phyloP scores from a whole-genome alignment of 2,329 filamentous ascomycete genomes.

The Pseudogymnoascus sp. region DNA sequence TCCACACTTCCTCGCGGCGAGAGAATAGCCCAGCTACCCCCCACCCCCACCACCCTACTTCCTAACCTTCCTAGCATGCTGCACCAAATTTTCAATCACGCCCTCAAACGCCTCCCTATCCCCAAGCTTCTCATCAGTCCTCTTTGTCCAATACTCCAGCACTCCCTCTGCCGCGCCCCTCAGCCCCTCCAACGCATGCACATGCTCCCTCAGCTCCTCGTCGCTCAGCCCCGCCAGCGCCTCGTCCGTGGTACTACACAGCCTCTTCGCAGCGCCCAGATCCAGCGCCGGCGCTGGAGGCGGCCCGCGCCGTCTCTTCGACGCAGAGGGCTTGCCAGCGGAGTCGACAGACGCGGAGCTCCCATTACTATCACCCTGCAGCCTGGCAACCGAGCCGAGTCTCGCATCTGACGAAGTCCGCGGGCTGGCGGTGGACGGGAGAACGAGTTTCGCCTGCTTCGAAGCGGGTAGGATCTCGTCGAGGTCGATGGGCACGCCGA shows the following conservation, averaged over 20 bases:
- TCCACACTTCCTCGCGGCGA: neutral
- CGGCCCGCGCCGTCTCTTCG: conserved; percentile 44
- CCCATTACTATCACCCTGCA: conserved; percentile 36
- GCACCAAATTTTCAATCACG: conserved; percentile 93
- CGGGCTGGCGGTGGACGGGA: conserved; percentile 61
- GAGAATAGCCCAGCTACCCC: neutral
- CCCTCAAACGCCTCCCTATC: conserved; percentile 93
- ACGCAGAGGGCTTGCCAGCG: conserved; percentile 41
- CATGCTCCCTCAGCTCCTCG: conserved; percentile 63
- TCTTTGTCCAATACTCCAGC: conserved; percentile 80
- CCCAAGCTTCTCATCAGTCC: conserved; percentile 75
- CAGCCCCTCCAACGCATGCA: conserved; percentile 59
- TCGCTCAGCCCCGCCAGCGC: conserved; percentile 73
- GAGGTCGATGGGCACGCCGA: conserved; percentile 91
- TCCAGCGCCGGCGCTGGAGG: conserved; percentile 69
- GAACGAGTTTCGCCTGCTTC: conserved; percentile 94
- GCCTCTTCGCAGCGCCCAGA: conserved; percentile 64
- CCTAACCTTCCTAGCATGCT: conserved; percentile 76
- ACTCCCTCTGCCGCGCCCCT: conserved; percentile 66
- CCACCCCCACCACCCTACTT: conserved; percentile 43
- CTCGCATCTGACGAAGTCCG: conserved; percentile 46
- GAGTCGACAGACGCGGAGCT: conserved; percentile 53
- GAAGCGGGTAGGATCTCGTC: conserved; percentile 95
- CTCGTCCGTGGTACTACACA: conserved; percentile 78
- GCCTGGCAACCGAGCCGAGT: conserved; percentile 19